These are phyloP conservation scores for Daldinia sp. DNA, from an alignment of 2,329 filamentous ascomycete genomes.

Conservation along the genomic window DNA sequence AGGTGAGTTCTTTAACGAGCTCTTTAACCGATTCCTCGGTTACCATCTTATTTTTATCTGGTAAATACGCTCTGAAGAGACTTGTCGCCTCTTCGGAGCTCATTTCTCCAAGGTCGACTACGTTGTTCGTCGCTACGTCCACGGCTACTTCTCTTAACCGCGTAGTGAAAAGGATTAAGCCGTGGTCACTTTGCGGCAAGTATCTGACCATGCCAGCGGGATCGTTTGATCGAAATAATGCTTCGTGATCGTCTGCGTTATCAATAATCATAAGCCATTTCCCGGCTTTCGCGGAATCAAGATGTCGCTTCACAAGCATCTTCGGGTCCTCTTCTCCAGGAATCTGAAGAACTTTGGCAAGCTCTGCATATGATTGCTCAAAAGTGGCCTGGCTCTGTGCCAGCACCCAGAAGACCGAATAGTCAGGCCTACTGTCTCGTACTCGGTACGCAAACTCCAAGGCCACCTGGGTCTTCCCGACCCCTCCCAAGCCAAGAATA, in stretches of 20 bases:
- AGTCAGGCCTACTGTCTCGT: constrained; percentile 51
- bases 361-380: constrained; percentile 54
- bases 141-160: neutral
- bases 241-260: constrained; percentile 56
- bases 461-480: constrained; percentile 57
- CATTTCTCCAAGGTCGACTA: neutral
- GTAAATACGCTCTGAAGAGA: neutral
- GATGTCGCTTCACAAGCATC: constrained; percentile 35
- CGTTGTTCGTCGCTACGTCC: neutral
- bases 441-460: constrained; percentile 57
- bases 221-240: constrained; percentile 37
- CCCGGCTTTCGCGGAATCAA: constrained; percentile 48
- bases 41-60: neutral
- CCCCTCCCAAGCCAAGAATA: constrained; percentile 55
- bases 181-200: neutral
- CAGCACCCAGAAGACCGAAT: constrained; percentile 60
- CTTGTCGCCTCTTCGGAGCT: neutral
- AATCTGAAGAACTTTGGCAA: constrained; percentile 40
- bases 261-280: constrained; percentile 58
- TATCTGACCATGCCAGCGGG: neutral
- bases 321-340: neutral
- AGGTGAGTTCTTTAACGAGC: neutral
- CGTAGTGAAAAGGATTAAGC: neutral
- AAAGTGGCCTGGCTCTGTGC: constrained; percentile 55
- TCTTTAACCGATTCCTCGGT: neutral